phyloP scores from a whole-genome alignment of 1,284 basidiomycete genomes.

The Puccinia hordei region DNA sequence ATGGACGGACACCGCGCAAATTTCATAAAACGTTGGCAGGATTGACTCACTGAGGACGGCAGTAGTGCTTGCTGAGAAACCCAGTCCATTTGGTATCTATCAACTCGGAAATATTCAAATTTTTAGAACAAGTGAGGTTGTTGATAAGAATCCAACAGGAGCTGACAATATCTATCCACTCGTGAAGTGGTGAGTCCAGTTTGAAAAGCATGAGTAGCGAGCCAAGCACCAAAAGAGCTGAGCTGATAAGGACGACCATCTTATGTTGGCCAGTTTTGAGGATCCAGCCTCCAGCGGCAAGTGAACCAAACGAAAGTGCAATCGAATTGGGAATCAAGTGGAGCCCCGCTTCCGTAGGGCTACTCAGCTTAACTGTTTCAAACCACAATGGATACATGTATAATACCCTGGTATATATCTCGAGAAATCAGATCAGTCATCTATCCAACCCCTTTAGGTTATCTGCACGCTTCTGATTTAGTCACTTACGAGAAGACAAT shows the following conservation, averaged over 20 bases:
- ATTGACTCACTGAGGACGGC: constrained; percentile 22
- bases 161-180: constrained; percentile 41
- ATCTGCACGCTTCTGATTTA: neutral
- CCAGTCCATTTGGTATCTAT: constrained; percentile 39
- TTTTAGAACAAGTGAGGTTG: neutral
- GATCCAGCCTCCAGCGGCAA: constrained; percentile 58
- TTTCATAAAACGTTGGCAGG: neutral
- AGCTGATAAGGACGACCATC: constrained; percentile 3
- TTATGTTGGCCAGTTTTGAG: constrained; percentile 53
- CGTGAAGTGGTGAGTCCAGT: constrained; percentile 9
- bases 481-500: constrained; percentile 23
- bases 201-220: constrained; percentile 28
- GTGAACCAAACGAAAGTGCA: constrained; percentile 56
- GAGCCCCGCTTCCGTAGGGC: constrained; percentile 55
- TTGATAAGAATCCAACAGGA: neutral
- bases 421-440: neutral
- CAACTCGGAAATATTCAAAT: neutral
- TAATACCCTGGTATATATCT: constrained; percentile 6
- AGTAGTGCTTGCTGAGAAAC: constrained; percentile 25
- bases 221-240: constrained; percentile 3
- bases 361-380: constrained; percentile 57
- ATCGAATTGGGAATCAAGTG: constrained; percentile 59
- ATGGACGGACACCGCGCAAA: neutral
- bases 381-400: constrained; percentile 58
- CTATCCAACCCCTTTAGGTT: neutral